These are phyloP conservation scores for Russula virescens DNA, from an alignment of 768 basidiomycete genomes.

Conservation along the genomic window DNA sequence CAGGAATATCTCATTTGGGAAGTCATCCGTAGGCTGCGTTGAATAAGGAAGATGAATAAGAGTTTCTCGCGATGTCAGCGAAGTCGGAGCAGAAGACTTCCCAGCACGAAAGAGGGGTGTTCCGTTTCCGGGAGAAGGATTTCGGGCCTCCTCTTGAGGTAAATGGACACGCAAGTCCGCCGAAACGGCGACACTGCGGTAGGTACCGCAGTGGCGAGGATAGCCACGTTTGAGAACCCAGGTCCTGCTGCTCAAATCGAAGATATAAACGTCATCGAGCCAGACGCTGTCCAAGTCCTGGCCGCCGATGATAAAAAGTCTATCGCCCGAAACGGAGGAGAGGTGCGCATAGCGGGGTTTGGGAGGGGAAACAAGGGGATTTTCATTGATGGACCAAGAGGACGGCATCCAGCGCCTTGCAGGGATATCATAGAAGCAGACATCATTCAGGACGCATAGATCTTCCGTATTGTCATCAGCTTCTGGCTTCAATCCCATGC, in stretches of 20 bases:
- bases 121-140: constrained; percentile 45
- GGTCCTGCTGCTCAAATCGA: constrained; percentile 61
- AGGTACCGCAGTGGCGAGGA: constrained; percentile 93
- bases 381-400: constrained; percentile 32
- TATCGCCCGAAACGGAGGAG: constrained; percentile 77
- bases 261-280: constrained; percentile 90
- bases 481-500: constrained; percentile 81
- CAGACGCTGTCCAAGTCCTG: constrained; percentile 92
- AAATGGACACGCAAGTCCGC: constrained; percentile 61
- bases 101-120: constrained; percentile 53
- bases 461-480: constrained; percentile 62
- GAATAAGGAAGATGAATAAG: constrained; percentile 76
- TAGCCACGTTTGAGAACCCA: constrained; percentile 83
- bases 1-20: constrained; percentile 80
- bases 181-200: constrained; percentile 87
- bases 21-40: constrained; percentile 59
- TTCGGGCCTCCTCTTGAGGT: constrained; percentile 52
- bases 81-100: constrained; percentile 35
- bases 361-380: constrained; percentile 52
- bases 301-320: constrained; percentile 89
- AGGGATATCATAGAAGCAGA: constrained; percentile 80
- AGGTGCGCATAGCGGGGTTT: constrained; percentile 93
- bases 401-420: constrained; percentile 65
- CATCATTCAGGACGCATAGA: constrained; percentile 87
- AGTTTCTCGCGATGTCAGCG: constrained; percentile 52